These are phyloP conservation scores for Diaporthe aspalathi DNA, from an alignment of 2,329 filamentous ascomycete species.

Conservation along the genomic window DNA sequence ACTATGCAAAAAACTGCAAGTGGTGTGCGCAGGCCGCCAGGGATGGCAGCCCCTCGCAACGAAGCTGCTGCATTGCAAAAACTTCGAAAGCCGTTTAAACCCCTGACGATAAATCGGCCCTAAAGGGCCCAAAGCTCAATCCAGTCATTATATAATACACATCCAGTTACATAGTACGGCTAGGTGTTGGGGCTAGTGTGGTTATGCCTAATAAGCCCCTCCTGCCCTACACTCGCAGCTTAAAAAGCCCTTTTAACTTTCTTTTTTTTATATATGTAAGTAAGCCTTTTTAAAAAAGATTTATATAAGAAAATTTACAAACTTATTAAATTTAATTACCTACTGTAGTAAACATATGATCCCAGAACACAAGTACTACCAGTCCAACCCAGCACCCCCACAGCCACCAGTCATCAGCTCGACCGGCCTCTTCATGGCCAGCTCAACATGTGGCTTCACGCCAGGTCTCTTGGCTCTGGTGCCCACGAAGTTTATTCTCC, in stretches of 20 bases:
- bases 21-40: constrained; percentile 57
- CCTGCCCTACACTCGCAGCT: too few species aligned
- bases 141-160: too few species aligned
- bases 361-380: constrained; percentile 54
- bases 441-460: constrained; percentile 49
- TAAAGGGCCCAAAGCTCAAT: constrained; percentile 29
- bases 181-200: too few species aligned
- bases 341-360: too few species aligned
- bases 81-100: constrained; percentile 67
- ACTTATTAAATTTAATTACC: too few species aligned
- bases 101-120: constrained; percentile 62
- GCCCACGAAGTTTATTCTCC: constrained; percentile 58
- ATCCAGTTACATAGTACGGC: too few species aligned
- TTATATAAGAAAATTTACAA: too few species aligned
- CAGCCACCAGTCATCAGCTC: constrained; percentile 55
- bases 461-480: constrained; percentile 56
- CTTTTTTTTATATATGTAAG: too few species aligned
- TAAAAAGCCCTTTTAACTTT: too few species aligned
- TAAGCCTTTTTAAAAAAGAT: too few species aligned
- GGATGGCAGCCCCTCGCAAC: constrained; percentile 50
- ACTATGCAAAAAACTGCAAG: constrained; percentile 53
- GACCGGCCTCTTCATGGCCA: constrained; percentile 52
- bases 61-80: constrained; percentile 62
- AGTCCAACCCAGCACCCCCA: constrained; percentile 59
- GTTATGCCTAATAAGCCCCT: too few species aligned